phyloP scores from a whole-genome alignment of 441 rosid species.

The Jatropha podagrica region DNA sequence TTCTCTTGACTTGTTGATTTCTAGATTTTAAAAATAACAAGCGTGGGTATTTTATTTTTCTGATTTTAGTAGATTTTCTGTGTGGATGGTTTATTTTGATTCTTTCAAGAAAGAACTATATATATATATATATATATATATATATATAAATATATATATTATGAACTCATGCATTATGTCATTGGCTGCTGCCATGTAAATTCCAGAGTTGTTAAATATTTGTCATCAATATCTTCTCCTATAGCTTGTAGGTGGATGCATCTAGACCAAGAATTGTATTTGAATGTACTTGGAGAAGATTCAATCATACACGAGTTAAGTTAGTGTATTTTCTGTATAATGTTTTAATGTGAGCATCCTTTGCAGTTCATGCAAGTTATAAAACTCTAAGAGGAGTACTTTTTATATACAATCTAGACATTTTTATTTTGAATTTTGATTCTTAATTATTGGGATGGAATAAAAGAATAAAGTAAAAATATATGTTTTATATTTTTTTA shows the following conservation, averaged over 20 bases:
- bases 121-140: not conserved
- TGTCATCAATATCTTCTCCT: not conserved
- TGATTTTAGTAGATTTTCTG: not conserved
- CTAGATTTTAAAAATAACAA: not conserved
- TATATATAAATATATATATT: not conserved
- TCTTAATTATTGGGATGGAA: no score
- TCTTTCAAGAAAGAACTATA: not conserved
- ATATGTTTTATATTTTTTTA: no score
- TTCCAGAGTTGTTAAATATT: slow-evolving; percentile 16
- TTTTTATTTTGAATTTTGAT: no score
- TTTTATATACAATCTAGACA: no score
- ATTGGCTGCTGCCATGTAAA: slow-evolving; percentile 5
- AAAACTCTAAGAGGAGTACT: no score
- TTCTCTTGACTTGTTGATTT: slow-evolving; percentile 6
- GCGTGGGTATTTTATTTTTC: not conserved
- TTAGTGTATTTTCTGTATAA: not conserved
- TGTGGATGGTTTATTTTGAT: not conserved
- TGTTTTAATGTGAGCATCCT: not conserved
- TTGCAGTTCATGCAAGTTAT: no score
- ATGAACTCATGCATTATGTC: not conserved
- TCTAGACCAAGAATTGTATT: slow-evolving; percentile 14
- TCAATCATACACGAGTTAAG: not conserved
- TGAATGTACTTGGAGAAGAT: not conserved
- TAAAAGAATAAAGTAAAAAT: no score
- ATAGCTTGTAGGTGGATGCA: not conserved